Conservation (phyloP, 805 yeast genomes). For the Myxozyma geophila region DNA sequence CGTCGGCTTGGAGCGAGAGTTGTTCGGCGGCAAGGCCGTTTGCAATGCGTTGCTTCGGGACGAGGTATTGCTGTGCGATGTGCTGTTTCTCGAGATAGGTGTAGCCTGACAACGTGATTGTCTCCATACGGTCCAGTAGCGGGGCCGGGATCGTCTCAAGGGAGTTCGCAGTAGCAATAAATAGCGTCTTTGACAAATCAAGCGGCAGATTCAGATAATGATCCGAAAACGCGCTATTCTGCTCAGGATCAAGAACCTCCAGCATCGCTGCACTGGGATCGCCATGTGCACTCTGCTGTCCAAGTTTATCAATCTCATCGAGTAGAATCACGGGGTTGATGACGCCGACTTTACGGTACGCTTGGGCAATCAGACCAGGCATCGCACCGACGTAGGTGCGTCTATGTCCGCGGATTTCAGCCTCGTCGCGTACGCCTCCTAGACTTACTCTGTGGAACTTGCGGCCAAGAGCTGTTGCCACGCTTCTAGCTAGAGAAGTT, state of each 20-base stretch:
- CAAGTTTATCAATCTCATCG: slow-evolving; percentile 84
- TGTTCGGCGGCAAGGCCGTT: slow-evolving; percentile 62
- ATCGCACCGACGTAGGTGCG: slow-evolving; percentile 90
- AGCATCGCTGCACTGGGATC: slow-evolving; percentile 89
- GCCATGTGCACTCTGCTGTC: slow-evolving; percentile 67
- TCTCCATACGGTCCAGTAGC: slow-evolving; percentile 80
- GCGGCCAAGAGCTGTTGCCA: slow-evolving; percentile 74
- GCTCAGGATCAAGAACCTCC: slow-evolving; percentile 91
- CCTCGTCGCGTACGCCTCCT: slow-evolving; percentile 88
- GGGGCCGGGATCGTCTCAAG: slow-evolving; percentile 73
- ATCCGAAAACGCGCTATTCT: slow-evolving; percentile 74
- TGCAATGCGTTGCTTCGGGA: slow-evolving; percentile 73
- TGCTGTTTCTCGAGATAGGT: slow-evolving; percentile 75
- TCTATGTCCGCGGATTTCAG: slow-evolving; percentile 88
- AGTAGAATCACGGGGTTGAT: slow-evolving; percentile 83
- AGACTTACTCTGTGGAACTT: slow-evolving; percentile 78
- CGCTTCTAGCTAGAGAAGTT: slow-evolving; percentile 81
- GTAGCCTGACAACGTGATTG: slow-evolving; percentile 77
- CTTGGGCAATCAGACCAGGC: slow-evolving; percentile 83
- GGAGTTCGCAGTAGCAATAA: slow-evolving; percentile 86
- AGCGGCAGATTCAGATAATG: slow-evolving; percentile 86
- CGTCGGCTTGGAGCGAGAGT: slow-evolving; percentile 56
- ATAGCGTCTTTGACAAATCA: slow-evolving; percentile 78
- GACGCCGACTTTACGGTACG: slow-evolving; percentile 71
- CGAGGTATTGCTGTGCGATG: slow-evolving; percentile 67